Percentiles rank a stretch among this genome's conserved stretches.
These are phyloP conservation scores for Gossypium sturtianum DNA, from an alignment of 345 rosid genomes.

Conservation along the genomic window DNA sequence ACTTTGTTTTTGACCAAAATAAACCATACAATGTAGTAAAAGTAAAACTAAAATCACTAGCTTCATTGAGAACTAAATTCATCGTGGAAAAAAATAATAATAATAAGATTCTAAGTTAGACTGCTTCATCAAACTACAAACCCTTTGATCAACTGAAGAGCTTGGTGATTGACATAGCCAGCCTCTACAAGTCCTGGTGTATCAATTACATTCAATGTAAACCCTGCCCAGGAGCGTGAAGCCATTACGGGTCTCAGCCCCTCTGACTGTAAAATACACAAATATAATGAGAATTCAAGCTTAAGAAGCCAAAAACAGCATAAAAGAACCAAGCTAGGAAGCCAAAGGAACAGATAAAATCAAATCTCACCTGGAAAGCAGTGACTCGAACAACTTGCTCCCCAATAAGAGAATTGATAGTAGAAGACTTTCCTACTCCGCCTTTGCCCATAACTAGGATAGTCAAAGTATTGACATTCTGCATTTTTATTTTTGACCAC, in stretches of 20 bases:
- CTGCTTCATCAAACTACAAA: slow-evolving; percentile 13
- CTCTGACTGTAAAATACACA: slow-evolving; percentile 44
- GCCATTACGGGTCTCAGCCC: slow-evolving; percentile 68
- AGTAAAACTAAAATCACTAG: background rate
- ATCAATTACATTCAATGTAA: slow-evolving; percentile 71
- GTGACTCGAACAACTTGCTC: slow-evolving; percentile 73
- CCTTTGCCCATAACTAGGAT: slow-evolving; percentile 85
- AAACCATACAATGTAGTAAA: background rate
- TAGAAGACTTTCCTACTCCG: slow-evolving; percentile 84
- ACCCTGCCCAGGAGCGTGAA: slow-evolving; percentile 62
- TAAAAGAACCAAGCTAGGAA: background rate
- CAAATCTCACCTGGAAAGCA: slow-evolving; percentile 50
- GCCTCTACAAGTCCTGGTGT: slow-evolving; percentile 86
- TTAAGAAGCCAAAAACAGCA: background rate
- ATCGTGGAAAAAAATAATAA: background rate
- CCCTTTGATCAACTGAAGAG: slow-evolving; percentile 74
- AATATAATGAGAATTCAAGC: background rate
- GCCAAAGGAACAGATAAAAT: background rate
- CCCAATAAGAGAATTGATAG: slow-evolving; percentile 72
- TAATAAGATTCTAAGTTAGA: background rate
- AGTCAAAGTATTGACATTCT: slow-evolving; percentile 64
- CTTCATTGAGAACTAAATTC: background rate
- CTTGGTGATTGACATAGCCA: slow-evolving; percentile 80
- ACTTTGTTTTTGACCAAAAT: background rate
- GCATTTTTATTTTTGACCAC: slow-evolving; percentile 8